Evolutionary conservation across 192 early-diverging fungal species (phyloP).

Genomic region (Linnemannia hyalina): DNA sequence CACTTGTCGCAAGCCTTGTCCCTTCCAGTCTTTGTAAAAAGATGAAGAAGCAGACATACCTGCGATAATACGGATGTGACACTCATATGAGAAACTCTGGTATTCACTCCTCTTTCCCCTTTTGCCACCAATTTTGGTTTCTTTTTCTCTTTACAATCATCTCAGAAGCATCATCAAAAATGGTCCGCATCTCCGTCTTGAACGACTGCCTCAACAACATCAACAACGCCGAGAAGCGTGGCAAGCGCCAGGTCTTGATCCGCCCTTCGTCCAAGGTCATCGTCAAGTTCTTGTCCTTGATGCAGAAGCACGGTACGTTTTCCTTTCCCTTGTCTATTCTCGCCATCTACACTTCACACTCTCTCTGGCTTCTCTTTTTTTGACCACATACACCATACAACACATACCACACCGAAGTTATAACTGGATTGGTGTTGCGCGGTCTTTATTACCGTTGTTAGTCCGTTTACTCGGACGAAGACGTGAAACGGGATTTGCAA

Average conservation of each 20-base stretch:
- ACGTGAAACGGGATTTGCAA: slow-evolving; percentile 11
- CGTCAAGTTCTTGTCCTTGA: slow-evolving; percentile 98
- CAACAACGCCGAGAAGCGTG: slow-evolving; percentile 98
- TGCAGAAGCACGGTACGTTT: slow-evolving; percentile 96
- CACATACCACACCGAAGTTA: slow-evolving; percentile 66
- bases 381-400: neutral
- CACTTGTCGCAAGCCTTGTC: slow-evolving; percentile 13
- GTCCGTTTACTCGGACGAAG: neutral
- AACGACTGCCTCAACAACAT: slow-evolving; percentile 99
- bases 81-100: slow-evolving; percentile 59
- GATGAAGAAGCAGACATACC: neutral
- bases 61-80: slow-evolving; percentile 35
- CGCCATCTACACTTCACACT: neutral
- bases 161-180: slow-evolving; percentile 65
- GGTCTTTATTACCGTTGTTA: slow-evolving; percentile 27
- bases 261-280: slow-evolving; percentile 99
- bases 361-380: neutral
- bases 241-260: slow-evolving; percentile 97
- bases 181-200: slow-evolving; percentile 97
- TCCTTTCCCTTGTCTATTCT: neutral
- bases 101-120: slow-evolving; percentile 28
- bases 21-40: slow-evolving; percentile 6
- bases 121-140: neutral
- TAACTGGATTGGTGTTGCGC: slow-evolving; percentile 78
- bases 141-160: slow-evolving; percentile 16